Conservation (phyloP, 225 moss, liverwort and hornwort genomes). For the Pseudisothecium myosuroides region DNA sequence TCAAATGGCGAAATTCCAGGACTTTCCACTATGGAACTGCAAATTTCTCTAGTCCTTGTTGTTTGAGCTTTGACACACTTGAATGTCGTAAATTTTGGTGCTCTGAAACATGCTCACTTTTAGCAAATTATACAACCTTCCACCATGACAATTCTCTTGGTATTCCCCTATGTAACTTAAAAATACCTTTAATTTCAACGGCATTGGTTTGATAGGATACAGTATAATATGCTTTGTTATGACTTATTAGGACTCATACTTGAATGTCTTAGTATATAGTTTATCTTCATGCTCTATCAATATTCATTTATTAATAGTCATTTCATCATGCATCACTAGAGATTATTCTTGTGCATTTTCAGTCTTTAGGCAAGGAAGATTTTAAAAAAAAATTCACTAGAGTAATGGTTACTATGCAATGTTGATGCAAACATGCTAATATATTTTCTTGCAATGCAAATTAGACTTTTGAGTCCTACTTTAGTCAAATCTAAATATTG, state of each 20-base stretch:
- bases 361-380: neutral
- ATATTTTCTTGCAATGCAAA: conserved; percentile 7
- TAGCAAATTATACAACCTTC: neutral
- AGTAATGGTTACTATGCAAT: neutral
- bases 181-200: neutral
- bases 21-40: neutral
- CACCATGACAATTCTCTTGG: neutral
- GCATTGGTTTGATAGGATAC: neutral
- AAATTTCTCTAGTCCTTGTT: neutral
- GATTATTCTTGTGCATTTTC: neutral
- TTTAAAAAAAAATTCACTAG: no score
- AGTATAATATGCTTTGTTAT: neutral
- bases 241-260: neutral
- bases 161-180: fast-evolving
- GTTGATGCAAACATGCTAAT: neutral
- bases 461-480: neutral
- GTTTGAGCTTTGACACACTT: neutral
- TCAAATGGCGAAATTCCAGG: neutral
- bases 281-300: no score
- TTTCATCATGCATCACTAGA: neutral
- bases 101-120: neutral
- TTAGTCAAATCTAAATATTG: neutral
- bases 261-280: neutral
- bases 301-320: neutral
- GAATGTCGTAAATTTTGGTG: neutral